Evolutionary conservation across 139 green algal species (phyloP).

Genomic region (Zygnema cylindricum): DNA sequence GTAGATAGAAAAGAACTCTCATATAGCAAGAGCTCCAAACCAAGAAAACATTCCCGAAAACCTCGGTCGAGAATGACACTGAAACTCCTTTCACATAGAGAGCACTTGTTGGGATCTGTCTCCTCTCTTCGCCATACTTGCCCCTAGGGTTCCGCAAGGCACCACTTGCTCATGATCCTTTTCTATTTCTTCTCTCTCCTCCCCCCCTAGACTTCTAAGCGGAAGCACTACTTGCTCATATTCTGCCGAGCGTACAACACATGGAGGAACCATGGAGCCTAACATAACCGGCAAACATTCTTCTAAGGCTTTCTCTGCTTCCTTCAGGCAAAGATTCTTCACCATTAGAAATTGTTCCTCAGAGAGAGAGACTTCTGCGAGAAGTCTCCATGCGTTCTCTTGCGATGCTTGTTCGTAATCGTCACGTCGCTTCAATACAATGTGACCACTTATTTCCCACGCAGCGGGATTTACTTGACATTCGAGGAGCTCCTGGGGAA

Average conservation of each 20-base stretch:
- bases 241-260: neutral
- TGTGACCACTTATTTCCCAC: slow-evolving; percentile 96
- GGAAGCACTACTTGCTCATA: neutral
- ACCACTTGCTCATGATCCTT: neutral
- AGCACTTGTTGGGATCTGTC: too few species aligned
- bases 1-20: too few species aligned
- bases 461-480: slow-evolving; percentile 89
- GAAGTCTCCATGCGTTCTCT: slow-evolving; percentile 34
- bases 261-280: neutral
- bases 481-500: slow-evolving; percentile 70
- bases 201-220: neutral
- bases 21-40: too few species aligned
- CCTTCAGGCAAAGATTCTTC: slow-evolving; percentile 42
- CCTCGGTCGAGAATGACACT: too few species aligned
- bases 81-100: too few species aligned
- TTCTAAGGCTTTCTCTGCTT: slow-evolving; percentile 25
- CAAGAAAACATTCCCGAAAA: too few species aligned
- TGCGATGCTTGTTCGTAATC: slow-evolving; percentile 79
- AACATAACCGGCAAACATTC: neutral
- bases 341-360: slow-evolving; percentile 37
- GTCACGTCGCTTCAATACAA: slow-evolving; percentile 89
- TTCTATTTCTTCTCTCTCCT: neutral
- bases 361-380: slow-evolving; percentile 54
- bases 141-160: too few species aligned
- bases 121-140: too few species aligned